A percentile compares a stretch with the other conserved stretches of the same genome.
phyloP scores from a whole-genome alignment of 306 rosid genomes.

The Trifolium fragiferum region DNA sequence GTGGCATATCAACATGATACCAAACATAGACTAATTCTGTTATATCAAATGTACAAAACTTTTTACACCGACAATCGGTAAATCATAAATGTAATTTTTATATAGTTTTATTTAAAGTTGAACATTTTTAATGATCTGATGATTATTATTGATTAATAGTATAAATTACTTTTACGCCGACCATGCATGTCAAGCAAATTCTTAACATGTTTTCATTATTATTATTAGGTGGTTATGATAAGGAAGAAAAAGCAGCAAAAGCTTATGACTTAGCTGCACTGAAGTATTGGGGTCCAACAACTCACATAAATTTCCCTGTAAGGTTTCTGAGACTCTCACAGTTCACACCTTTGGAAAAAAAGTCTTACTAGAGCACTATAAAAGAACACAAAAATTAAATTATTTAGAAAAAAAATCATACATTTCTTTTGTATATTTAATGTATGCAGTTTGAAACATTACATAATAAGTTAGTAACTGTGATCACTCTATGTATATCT shows the following conservation, averaged over 20 bases:
- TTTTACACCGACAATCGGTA: not conserved
- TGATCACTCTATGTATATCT: conserved; percentile 39
- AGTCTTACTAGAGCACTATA: not conserved
- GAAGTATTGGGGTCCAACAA: conserved; percentile 98
- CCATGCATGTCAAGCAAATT: no score
- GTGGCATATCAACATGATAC: no score
- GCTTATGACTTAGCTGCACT: conserved; percentile 99
- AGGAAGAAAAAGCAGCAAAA: conserved; percentile 97
- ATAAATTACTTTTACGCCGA: no score
- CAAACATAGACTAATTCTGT: no score
- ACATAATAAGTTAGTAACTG: conserved; percentile 35
- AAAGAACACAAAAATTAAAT: not conserved
- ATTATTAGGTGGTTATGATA: conserved; percentile 92
- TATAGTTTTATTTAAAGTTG: not conserved
- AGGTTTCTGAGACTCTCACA: conserved; percentile 43
- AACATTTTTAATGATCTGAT: not conserved
- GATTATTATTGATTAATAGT: not conserved
- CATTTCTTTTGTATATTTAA: conserved; percentile 20
- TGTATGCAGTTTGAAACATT: conserved; percentile 38
- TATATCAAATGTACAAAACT: not conserved
- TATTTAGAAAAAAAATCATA: conserved; percentile 30
- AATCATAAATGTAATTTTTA: not conserved
- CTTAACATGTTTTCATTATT: conserved; percentile 22
- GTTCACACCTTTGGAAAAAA: conserved; percentile 42
- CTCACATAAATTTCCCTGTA: conserved; percentile 97